These are phyloP conservation scores for Talaromyces sp. DNA, from an alignment of 2,329 filamentous ascomycete species.

Conservation along the genomic window DNA sequence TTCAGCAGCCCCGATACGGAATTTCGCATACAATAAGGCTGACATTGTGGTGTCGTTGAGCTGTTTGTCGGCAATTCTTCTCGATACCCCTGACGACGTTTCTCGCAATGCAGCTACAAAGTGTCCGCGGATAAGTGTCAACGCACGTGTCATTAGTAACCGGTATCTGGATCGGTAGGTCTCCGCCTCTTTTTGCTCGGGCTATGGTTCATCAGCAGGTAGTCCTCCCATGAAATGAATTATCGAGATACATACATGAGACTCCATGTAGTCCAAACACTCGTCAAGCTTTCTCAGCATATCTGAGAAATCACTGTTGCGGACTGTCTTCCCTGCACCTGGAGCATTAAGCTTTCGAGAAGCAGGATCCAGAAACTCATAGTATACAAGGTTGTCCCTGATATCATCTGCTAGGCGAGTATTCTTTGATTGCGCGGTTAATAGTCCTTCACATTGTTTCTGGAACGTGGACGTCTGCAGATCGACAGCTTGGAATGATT, in stretches of 20 bases:
- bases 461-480: slow-evolving; percentile 89
- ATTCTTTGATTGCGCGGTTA: slow-evolving; percentile 74
- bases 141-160: slow-evolving; percentile 65
- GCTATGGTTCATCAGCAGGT: slow-evolving; percentile 41
- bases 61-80: slow-evolving; percentile 60
- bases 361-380: slow-evolving; percentile 85
- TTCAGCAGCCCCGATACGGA: slow-evolving; percentile 60
- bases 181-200: slow-evolving; percentile 79
- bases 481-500: slow-evolving; percentile 83
- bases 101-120: slow-evolving; percentile 60
- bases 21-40: slow-evolving; percentile 65
- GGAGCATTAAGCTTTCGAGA: slow-evolving; percentile 88
- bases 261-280: slow-evolving; percentile 87
- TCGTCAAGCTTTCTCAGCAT: slow-evolving; percentile 83
- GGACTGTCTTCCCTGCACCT: slow-evolving; percentile 78
- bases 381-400: slow-evolving; percentile 86
- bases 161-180: slow-evolving; percentile 84
- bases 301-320: slow-evolving; percentile 76
- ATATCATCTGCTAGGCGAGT: slow-evolving; percentile 77
- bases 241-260: slow-evolving; percentile 58
- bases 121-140: slow-evolving; percentile 62
- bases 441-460: slow-evolving; percentile 80
- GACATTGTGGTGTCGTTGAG: slow-evolving; percentile 68
- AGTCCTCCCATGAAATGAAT: background rate
- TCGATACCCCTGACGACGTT: slow-evolving; percentile 57